Conservation (phyloP, 495 filamentous ascomycete genomes). For the Staphylotrichum longicolle region DNA sequence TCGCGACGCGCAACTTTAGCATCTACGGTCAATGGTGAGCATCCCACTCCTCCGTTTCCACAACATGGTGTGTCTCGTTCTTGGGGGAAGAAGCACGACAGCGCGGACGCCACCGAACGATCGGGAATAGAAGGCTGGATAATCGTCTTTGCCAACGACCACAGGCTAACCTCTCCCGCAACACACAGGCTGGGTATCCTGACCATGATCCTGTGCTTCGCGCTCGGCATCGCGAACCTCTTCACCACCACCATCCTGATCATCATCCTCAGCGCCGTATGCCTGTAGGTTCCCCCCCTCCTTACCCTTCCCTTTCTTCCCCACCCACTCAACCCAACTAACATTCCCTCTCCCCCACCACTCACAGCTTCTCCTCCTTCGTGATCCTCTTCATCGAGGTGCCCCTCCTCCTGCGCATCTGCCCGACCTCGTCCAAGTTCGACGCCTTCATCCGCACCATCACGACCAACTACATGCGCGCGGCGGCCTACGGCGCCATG, state of each 20-base stretch:
- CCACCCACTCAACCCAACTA: slow-evolving; percentile 60
- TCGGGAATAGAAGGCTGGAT: too few relatives aligned
- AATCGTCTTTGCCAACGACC: background rate
- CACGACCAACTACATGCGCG: slow-evolving; percentile 95
- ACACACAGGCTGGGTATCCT: slow-evolving; percentile 85
- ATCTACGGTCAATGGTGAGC: slow-evolving; percentile 99
- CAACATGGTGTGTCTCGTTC: too few relatives aligned
- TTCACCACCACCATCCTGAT: slow-evolving; percentile 61
- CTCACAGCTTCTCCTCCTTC: slow-evolving; percentile 73
- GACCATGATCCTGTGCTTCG: slow-evolving; percentile 92
- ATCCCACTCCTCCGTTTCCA: background rate
- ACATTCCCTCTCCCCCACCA: slow-evolving; percentile 16
- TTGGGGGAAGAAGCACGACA: too few relatives aligned
- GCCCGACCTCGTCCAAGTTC: slow-evolving; percentile 87
- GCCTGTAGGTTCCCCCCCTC: slow-evolving; percentile 62
- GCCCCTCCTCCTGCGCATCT: slow-evolving; percentile 94
- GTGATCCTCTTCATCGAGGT: slow-evolving; percentile 96
- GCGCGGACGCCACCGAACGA: too few relatives aligned
- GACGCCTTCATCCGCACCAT: slow-evolving; percentile 88
- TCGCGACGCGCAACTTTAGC: slow-evolving; percentile 98
- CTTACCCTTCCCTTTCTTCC: slow-evolving; percentile 1
- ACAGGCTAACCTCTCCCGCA: background rate
- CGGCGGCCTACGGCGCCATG: slow-evolving; percentile 82
- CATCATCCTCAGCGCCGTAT: slow-evolving; percentile 79
- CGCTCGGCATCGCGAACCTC: slow-evolving; percentile 90